phyloP scores from a whole-genome alignment of 163 green algal genomes.

The Chlamydomonas reinhardtii region DNA sequence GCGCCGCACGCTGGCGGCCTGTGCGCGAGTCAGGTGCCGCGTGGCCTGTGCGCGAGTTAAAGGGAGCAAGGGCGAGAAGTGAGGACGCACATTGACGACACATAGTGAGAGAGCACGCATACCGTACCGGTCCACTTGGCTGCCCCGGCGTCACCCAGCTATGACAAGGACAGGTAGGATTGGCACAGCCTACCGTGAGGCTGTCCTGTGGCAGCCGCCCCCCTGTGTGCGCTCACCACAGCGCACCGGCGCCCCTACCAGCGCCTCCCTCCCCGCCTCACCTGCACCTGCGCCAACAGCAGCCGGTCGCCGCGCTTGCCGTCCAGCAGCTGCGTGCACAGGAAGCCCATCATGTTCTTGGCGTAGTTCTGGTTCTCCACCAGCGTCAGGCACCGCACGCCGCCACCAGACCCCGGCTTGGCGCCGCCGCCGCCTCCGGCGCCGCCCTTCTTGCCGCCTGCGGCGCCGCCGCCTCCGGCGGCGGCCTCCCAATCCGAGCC shows the following conservation, averaged over 20 bases:
- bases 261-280: background rate
- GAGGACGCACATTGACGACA: too few relatives aligned
- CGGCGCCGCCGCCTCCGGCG: background rate
- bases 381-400: constrained; percentile 41
- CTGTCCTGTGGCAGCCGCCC: too few relatives aligned
- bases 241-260: too few relatives aligned
- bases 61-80: background rate
- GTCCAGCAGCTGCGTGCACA: constrained; percentile 53
- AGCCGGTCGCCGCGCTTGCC: constrained; percentile 36
- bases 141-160: too few relatives aligned
- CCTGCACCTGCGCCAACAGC: constrained; percentile 51
- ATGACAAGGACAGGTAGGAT: too few relatives aligned
- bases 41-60: constrained; percentile 7
- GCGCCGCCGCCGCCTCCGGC: background rate
- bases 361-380: constrained; percentile 55
- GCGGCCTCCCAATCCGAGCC: constrained; percentile 11
- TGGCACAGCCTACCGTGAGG: too few relatives aligned
- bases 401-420: background rate
- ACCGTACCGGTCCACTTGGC: too few relatives aligned
- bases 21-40: constrained; percentile 51
- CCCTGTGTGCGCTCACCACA: too few relatives aligned
- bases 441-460: background rate
- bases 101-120: too few relatives aligned
- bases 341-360: constrained; percentile 42
- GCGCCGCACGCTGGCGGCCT: constrained; percentile 43